Evolutionary conservation across 2,329 filamentous ascomycete species (phyloP), one percentile per base, ranked within the genome.

Genomic region (Diaporthe aspalathi): DNA sequence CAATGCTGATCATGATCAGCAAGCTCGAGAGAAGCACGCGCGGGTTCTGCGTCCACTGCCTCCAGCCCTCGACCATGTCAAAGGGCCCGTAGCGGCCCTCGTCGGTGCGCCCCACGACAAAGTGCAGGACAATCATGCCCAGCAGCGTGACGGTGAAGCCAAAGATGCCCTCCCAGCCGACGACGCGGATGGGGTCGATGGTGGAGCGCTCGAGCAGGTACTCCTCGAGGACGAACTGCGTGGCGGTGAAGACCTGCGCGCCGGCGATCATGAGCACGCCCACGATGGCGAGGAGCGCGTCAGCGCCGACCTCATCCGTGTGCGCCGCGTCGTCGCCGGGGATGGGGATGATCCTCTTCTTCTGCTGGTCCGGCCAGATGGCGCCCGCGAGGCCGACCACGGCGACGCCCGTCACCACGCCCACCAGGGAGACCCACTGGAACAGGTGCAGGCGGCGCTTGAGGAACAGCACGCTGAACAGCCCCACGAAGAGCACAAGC

Each of bases 1-100:
- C 95, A 77, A 99, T 99, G 78, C 94, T 97, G 75, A 99, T 88
- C 96, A 99, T 99, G 80, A 98, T 98, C 71, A 97, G 81, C 9
- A 98, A 68, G 75, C 94, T 97, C 27, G 93, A 93, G 3, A 95
- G 76, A 38, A 91, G 89, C 72, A 99, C 91, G 20, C 88, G 83
- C 67, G 84, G 88, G 81, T 95, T 91, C 45, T 90, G 85, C 12
- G 90, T 90, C 82, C 99, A 90, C 82, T 98, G 90, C 73, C 89
- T 89, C 86, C 94, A 92, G 17, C 94, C 95, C 80, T 98, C 95
- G 5, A 86, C 89, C 74, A 95, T 91, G 81, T 99, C 96, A 81
- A 98, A 99, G 79, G 95, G 95, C 52, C 96, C 95, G 77, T 92
- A 89, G 72, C 84, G 86, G 5, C 95, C 95, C 8, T 87, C 87